These are phyloP conservation scores for Podospora pseudoanserina DNA, from an alignment of 495 filamentous ascomycete species.

Conservation along the genomic window DNA sequence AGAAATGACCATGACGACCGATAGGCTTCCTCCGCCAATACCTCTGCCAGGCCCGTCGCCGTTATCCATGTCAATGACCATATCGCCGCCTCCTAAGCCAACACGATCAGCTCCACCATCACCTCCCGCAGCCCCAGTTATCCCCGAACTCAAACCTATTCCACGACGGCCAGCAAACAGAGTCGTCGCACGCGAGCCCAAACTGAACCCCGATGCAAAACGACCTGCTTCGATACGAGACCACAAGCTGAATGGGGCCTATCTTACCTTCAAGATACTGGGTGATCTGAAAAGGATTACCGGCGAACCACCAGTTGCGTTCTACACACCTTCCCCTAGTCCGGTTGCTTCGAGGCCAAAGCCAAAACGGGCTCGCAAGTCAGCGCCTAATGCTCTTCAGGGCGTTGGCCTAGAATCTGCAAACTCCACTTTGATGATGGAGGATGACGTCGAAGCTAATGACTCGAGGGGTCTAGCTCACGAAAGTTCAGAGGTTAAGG, in stretches of 20 bases:
- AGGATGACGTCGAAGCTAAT: not conserved
- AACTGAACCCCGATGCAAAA: constrained; percentile 33
- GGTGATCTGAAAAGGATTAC: constrained; percentile 26
- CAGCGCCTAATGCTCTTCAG: constrained; percentile 22
- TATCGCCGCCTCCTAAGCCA: not conserved
- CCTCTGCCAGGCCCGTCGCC: not conserved
- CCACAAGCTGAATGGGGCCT: constrained; percentile 36
- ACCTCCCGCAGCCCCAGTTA: not conserved
- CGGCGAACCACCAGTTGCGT: constrained; percentile 3
- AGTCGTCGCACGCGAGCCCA: constrained; percentile 14
- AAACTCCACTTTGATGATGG: not conserved
- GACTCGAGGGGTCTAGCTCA: not conserved
- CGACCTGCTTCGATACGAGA: constrained; percentile 35
- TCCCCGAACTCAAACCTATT: constrained; percentile 7
- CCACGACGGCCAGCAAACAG: not conserved
- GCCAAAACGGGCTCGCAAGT: constrained; percentile 30
- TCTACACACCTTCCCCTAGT: constrained; percentile 10
- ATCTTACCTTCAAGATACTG: constrained; percentile 33
- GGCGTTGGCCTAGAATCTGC: not conserved
- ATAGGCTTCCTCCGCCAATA: not conserved
- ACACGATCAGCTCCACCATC: not conserved
- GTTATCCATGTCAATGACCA: not conserved
- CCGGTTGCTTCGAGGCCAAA: constrained; percentile 17
- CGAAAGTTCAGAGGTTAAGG: not conserved
- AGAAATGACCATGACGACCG: not conserved